These are phyloP conservation scores for Nyctanthes arbortristis DNA, from an alignment of 257 asterid genomes.

Conservation along the genomic window DNA sequence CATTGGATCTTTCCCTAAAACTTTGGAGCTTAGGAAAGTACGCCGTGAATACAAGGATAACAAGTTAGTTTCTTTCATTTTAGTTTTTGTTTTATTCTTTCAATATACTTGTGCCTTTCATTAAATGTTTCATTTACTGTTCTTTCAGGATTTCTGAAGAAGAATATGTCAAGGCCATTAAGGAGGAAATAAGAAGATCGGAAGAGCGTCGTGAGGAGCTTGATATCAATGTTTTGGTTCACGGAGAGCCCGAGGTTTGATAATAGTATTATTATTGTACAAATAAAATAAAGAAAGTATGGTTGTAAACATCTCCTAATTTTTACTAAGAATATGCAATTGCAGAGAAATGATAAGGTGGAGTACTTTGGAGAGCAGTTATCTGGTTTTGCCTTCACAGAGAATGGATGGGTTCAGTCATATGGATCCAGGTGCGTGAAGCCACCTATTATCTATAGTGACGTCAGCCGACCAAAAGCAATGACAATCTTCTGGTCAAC, in stretches of 20 bases:
- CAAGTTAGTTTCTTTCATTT: constrained; percentile 39
- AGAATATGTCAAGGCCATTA: constrained; percentile 63
- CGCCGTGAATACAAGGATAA: constrained; percentile 96
- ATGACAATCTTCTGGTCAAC: constrained; percentile 92
- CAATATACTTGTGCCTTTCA: background rate
- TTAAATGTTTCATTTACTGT: constrained; percentile 13
- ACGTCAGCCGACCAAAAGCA: constrained; percentile 83
- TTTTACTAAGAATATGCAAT: constrained; percentile 12
- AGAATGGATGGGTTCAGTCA: constrained; percentile 92
- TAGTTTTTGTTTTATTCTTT: background rate
- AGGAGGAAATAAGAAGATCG: constrained; percentile 63
- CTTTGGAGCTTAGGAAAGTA: constrained; percentile 71
- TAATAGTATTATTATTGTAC: background rate
- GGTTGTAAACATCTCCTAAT: background rate
- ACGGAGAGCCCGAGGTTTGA: constrained; percentile 90
- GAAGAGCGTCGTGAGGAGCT: constrained; percentile 87
- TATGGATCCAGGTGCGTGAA: constrained; percentile 91
- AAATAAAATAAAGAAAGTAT: background rate
- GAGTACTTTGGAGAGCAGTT: constrained; percentile 93
- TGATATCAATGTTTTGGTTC: constrained; percentile 85
- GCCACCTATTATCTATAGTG: constrained; percentile 91
- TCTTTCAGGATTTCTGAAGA: constrained; percentile 65
- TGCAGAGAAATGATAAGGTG: constrained; percentile 91
- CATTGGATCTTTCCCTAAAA: constrained; percentile 95
- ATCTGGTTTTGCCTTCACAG: constrained; percentile 84